A percentile compares a stretch with the other conserved stretches of the same genome.
Conservation (phyloP, 805 yeast genomes). For the Kurtzmaniella fragi region DNA sequence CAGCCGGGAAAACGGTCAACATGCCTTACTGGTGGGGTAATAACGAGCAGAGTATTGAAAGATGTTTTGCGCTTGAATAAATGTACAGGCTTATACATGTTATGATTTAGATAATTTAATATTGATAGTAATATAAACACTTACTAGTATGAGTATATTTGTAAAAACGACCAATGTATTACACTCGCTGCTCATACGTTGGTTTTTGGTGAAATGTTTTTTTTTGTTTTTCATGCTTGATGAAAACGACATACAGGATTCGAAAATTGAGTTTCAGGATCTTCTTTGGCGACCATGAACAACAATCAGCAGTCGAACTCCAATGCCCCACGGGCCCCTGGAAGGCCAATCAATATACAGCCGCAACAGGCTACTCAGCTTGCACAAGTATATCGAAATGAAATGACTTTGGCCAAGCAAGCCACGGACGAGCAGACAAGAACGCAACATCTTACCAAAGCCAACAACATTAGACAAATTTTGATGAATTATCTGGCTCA, state of each 20-base stretch:
- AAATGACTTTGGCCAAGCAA: constrained; percentile 57
- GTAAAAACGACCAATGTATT: neutral
- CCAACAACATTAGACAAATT: constrained; percentile 58
- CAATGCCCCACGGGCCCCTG: neutral
- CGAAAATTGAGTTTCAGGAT: too few relatives aligned
- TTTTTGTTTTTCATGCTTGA: too few relatives aligned
- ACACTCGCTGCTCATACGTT: too few relatives aligned
- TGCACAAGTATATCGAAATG: constrained; percentile 53
- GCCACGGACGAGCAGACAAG: constrained; percentile 56
- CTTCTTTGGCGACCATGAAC: neutral
- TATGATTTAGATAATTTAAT: neutral
- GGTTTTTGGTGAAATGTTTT: too few relatives aligned
- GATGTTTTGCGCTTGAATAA: constrained; percentile 46
- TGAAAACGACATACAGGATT: too few relatives aligned
- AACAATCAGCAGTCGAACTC: neutral
- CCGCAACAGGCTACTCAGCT: constrained; percentile 55
- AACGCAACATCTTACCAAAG: constrained; percentile 60
- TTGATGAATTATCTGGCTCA: constrained; percentile 52
- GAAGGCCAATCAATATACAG: constrained; percentile 26
- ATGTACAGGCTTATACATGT: constrained; percentile 3
- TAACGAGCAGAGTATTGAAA: constrained; percentile 36
- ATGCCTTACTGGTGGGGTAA: constrained; percentile 51
- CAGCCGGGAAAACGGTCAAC: constrained; percentile 14
- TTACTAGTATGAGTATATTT: too few relatives aligned
- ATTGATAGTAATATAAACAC: too few relatives aligned